Conservation (phyloP, 768 basidiomycete genomes). For the Austroboletus eburneus region DNA sequence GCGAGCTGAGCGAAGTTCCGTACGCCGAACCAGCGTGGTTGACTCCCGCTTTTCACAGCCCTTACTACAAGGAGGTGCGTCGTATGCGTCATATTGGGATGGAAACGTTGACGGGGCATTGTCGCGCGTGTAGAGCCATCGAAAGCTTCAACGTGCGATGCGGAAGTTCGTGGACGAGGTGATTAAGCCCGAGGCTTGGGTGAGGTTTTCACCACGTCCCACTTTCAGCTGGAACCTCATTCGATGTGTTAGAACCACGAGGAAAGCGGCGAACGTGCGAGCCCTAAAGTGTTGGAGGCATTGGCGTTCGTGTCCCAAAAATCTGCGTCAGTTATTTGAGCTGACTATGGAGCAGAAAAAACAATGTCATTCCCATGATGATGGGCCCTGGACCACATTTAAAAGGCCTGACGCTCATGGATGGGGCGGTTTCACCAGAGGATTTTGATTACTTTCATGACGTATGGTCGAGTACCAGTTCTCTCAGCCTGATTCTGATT, state of each 20-base stretch:
- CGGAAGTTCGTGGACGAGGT: conserved; percentile 64
- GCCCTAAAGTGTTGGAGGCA: conserved; percentile 46
- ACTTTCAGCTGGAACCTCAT: conserved; percentile 1
- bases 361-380: conserved; percentile 46
- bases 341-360: conserved; percentile 22
- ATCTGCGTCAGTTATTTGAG: neutral
- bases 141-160: conserved; percentile 37
- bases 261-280: conserved; percentile 54
- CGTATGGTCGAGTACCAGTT: conserved; percentile 27
- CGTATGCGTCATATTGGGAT: neutral
- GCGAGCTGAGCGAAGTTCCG: conserved; percentile 62
- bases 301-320: conserved; percentile 40
- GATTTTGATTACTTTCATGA: conserved; percentile 88
- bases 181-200: conserved; percentile 41
- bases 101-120: neutral
- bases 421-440: conserved; percentile 12
- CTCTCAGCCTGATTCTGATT: neutral
- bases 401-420: conserved; percentile 71
- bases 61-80: conserved; percentile 68
- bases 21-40: conserved; percentile 82
- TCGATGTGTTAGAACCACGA: conserved; percentile 38
- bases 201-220: conserved; percentile 5
- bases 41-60: conserved; percentile 56
- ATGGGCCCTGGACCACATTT: conserved; percentile 78
- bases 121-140: conserved; percentile 35